Conservation (phyloP, 768 basidiomycete genomes). For the Dentipellis sp. region DNA sequence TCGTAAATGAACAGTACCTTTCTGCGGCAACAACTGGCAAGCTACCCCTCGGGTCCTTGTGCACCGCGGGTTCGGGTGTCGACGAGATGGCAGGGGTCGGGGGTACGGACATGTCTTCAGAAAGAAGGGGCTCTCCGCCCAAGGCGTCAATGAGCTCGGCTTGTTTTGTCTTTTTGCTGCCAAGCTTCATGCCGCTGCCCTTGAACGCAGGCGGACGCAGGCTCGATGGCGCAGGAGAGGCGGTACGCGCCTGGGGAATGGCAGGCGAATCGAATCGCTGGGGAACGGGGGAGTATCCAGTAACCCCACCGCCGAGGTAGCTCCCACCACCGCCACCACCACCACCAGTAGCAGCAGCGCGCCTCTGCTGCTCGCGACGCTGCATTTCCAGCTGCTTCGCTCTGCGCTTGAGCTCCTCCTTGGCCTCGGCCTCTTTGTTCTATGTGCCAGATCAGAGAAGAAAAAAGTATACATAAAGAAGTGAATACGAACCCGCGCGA, state of each 20-base stretch:
- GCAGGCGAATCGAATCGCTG: slow-evolving; percentile 61
- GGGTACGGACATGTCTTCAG: slow-evolving; percentile 45
- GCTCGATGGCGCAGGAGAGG: slow-evolving; percentile 37
- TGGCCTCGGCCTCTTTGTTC: slow-evolving; percentile 99
- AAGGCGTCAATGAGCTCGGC: slow-evolving; percentile 83
- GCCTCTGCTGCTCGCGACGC: slow-evolving; percentile 84
- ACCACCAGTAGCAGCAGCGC: slow-evolving; percentile 44
- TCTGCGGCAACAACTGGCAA: slow-evolving; percentile 69
- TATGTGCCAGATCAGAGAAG: slow-evolving; percentile 20
- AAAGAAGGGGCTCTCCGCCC: slow-evolving; percentile 61
- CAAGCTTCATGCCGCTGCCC: slow-evolving; percentile 92
- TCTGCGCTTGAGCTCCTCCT: slow-evolving; percentile 96
- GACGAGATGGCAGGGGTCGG: slow-evolving; percentile 39
- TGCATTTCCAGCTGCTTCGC: slow-evolving; percentile 99
- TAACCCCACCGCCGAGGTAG: slow-evolving; percentile 57
- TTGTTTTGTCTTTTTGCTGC: slow-evolving; percentile 85
- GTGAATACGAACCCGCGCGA: slow-evolving; percentile 61
- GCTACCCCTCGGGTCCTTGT: slow-evolving; percentile 47
- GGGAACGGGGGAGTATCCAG: slow-evolving; percentile 65
- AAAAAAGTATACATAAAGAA: not conserved
- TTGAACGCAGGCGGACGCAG: slow-evolving; percentile 81
- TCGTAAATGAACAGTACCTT: slow-evolving; percentile 37
- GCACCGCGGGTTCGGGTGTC: slow-evolving; percentile 33
- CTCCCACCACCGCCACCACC: slow-evolving; percentile 30
- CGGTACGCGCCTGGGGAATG: slow-evolving; percentile 29